These are phyloP conservation scores for Termitomyces sp. DNA, from an alignment of 768 basidiomycete genomes.

Conservation along the genomic window DNA sequence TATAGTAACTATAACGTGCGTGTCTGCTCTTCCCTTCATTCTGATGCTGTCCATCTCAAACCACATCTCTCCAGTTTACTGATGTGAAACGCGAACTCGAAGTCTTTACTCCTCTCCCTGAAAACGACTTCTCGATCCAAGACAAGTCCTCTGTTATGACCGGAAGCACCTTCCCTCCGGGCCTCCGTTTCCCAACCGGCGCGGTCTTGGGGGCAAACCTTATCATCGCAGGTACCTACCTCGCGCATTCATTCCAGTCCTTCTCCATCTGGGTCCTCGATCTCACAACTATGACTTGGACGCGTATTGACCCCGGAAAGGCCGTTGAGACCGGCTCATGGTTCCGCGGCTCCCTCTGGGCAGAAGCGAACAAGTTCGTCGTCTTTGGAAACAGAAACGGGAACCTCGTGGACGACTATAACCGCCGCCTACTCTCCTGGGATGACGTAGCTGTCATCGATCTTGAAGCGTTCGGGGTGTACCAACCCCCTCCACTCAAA, in stretches of 20 bases:
- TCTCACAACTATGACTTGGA: slow-evolving; percentile 76
- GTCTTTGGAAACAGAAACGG: slow-evolving; percentile 89
- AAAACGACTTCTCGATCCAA: slow-evolving; percentile 69
- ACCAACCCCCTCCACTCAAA: slow-evolving; percentile 71
- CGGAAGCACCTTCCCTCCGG: slow-evolving; percentile 82
- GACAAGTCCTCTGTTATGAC: slow-evolving; percentile 81
- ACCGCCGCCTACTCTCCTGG: slow-evolving; percentile 85
- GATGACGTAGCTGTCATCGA: slow-evolving; percentile 89
- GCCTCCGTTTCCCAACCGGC: slow-evolving; percentile 93
- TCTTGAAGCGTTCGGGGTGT: slow-evolving; percentile 93
- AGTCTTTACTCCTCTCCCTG: slow-evolving; percentile 78
- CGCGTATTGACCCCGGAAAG: slow-evolving; percentile 83
- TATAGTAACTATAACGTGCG: slow-evolving; percentile 96
- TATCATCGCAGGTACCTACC: slow-evolving; percentile 93
- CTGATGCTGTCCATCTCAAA: slow-evolving; percentile 3
- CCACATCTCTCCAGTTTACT: slow-evolving; percentile 56
- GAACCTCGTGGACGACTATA: slow-evolving; percentile 89
- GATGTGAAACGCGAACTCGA: slow-evolving; percentile 96
- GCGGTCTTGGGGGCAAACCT: slow-evolving; percentile 87
- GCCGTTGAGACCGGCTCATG: slow-evolving; percentile 86
- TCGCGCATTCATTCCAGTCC: slow-evolving; percentile 89
- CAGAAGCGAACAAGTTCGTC: slow-evolving; percentile 77
- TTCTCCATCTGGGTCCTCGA: slow-evolving; percentile 98
- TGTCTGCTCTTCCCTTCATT: slow-evolving; percentile 6
- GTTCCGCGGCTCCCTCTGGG: slow-evolving; percentile 90